phyloP scores from a whole-genome alignment of 129 eudicot species.

The Lactuca saligna region DNA sequence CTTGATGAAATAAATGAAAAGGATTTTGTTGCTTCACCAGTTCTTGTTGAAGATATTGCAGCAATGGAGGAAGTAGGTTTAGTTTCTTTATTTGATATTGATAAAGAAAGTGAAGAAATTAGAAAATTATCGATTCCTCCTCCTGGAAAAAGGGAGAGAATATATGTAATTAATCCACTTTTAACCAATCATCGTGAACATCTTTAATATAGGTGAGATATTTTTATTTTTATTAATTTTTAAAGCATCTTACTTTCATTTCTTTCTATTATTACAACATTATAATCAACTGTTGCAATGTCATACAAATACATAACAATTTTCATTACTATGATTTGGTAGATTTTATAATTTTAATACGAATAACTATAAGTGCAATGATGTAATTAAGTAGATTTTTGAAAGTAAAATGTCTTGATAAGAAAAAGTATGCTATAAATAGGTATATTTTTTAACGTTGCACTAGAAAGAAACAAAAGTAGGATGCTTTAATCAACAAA shows the following conservation, averaged over 20 bases:
- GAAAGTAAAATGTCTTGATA: not conserved
- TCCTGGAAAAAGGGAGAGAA: conserved; percentile 77
- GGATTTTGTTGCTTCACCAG: conserved; percentile 37
- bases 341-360: no score
- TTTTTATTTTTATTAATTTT: not conserved
- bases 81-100: conserved; percentile 40
- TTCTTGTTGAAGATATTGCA: conserved; percentile 44
- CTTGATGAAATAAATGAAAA: conserved; percentile 32
- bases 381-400: not conserved
- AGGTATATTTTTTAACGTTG: not conserved
- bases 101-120: conserved; percentile 47
- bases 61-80: conserved; percentile 36
- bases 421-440: not conserved
- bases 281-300: no score
- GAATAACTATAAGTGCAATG: not conserved
- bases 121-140: conserved; percentile 62
- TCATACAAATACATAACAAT: no score
- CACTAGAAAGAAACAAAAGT: not conserved
- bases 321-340: no score
- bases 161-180: conserved; percentile 87
- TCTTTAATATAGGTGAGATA: conserved; percentile 82
- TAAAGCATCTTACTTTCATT: no score
- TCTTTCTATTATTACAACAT: no score
- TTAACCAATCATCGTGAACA: conserved; percentile 57
- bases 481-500: no score